phyloP scores from a whole-genome alignment of 352 stramenopile species.

The Pythium aphanidermatum region DNA sequence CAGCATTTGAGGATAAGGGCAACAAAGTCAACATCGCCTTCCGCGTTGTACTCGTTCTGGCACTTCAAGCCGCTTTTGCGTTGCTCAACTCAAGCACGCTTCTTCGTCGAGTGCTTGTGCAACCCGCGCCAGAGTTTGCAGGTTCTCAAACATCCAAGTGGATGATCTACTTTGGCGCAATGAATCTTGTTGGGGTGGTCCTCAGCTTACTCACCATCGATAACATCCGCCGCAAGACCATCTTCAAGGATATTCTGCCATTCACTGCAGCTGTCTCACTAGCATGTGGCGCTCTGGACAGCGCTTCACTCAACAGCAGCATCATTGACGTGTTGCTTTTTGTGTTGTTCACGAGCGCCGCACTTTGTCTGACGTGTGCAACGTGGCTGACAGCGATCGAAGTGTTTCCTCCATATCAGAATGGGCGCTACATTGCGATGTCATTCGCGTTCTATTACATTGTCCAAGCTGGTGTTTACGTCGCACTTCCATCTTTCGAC shows the following conservation, averaged over 20 bases:
- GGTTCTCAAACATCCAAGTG: constrained; percentile 67
- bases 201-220: constrained; percentile 76
- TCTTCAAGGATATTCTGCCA: constrained; percentile 83
- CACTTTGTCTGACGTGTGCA: constrained; percentile 67
- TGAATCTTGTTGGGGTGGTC: constrained; percentile 60
- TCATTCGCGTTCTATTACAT: constrained; percentile 77
- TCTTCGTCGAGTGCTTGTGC: constrained; percentile 56
- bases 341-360: constrained; percentile 56
- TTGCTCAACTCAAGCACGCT: constrained; percentile 67
- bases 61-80: constrained; percentile 60
- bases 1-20: constrained; percentile 61
- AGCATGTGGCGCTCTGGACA: constrained; percentile 50
- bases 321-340: constrained; percentile 53
- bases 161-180: constrained; percentile 73
- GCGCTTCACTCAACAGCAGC: constrained; percentile 34
- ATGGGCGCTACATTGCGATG: constrained; percentile 52
- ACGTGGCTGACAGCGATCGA: constrained; percentile 83
- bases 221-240: constrained; percentile 82
- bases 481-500: constrained; percentile 60
- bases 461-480: constrained; percentile 58
- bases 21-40: constrained; percentile 63
- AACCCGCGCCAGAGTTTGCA: constrained; percentile 28
- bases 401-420: constrained; percentile 79
- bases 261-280: constrained; percentile 53
- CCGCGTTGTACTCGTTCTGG: constrained; percentile 52